Percentiles rank a stretch among this genome's conserved stretches.
Conservation (phyloP, 2,329 filamentous ascomycete species). For the Diaporthe destruens region DNA sequence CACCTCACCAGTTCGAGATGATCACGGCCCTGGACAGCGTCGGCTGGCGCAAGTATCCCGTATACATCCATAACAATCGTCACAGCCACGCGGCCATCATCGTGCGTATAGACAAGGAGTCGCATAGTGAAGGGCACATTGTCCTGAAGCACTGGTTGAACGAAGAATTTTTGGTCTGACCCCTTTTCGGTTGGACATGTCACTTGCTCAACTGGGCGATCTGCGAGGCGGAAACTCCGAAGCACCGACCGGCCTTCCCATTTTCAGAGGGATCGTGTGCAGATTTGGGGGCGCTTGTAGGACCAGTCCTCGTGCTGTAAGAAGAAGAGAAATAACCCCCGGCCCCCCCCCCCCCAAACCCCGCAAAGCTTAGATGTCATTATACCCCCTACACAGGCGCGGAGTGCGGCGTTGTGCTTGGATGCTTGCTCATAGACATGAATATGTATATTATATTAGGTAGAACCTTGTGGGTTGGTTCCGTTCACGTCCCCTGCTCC, state of each 20-base stretch:
- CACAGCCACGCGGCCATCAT: conserved; percentile 94
- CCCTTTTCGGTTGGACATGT: background rate
- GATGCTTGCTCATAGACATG: conserved; percentile 7
- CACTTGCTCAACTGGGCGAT: background rate
- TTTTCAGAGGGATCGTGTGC: background rate
- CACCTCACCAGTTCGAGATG: conserved; percentile 86
- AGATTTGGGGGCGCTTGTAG: background rate
- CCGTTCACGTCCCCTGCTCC: background rate
- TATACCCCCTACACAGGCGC: conserved; percentile 27
- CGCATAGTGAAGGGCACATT: conserved; percentile 80
- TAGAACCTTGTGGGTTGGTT: background rate
- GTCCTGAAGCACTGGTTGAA: conserved; percentile 87
- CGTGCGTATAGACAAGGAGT: conserved; percentile 75
- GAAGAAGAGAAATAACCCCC: background rate
- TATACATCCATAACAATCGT: conserved; percentile 81
- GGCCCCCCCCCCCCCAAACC: no score
- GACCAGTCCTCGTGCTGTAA: conserved; percentile 8
- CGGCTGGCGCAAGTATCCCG: conserved; percentile 73
- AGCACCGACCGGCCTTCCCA: background rate
- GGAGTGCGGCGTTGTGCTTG: conserved; percentile 21
- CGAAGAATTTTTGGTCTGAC: conserved; percentile 76
- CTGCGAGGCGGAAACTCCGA: background rate
- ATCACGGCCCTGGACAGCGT: conserved; percentile 80
- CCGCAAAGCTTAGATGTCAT: conserved; percentile 23
- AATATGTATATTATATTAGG: background rate